Conservation (phyloP, 345 rosid genomes). For the Euphorbia peplus region DNA sequence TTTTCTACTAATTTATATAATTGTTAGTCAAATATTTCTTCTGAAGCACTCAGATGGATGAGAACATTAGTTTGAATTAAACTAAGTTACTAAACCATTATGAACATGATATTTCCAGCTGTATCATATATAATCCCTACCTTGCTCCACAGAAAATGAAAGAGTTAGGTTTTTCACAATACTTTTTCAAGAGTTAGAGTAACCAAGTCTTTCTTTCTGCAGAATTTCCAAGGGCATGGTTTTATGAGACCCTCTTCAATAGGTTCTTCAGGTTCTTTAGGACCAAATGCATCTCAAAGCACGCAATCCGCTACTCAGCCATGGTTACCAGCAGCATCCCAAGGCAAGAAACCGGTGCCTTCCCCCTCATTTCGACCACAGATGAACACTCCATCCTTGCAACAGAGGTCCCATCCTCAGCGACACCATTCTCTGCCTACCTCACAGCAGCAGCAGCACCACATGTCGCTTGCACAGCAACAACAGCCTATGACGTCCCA, state of each 20-base stretch:
- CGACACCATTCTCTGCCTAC: constrained; percentile 46
- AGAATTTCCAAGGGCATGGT: constrained; percentile 78
- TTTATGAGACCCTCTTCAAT: constrained; percentile 54
- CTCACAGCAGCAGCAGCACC: constrained; percentile 55
- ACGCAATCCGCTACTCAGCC: constrained; percentile 65
- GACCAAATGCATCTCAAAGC: constrained; percentile 56
- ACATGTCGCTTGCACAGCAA: constrained; percentile 46
- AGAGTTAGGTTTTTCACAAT: not conserved
- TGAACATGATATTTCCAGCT: not conserved
- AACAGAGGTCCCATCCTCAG: constrained; percentile 70
- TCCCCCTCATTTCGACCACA: constrained; percentile 70
- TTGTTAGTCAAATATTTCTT: not conserved
- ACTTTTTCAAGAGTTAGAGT: not conserved
- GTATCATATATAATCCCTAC: not conserved
- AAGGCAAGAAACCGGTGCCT: constrained; percentile 83
- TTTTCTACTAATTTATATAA: not conserved
- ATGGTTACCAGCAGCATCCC: constrained; percentile 72
- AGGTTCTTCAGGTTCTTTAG: constrained; percentile 48
- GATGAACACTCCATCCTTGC: constrained; percentile 58
- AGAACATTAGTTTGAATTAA: not conserved
- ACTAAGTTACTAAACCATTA: too few relatives aligned
- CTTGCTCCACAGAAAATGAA: not conserved
- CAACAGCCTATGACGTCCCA: constrained; percentile 48
- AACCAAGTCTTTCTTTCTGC: constrained; percentile 11
- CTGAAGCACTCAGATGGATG: not conserved